A percentile compares a stretch with the other conserved stretches of the same genome.
phyloP scores from a whole-genome alignment of 129 eudicot species.

The Gnaphalium uliginosum region DNA sequence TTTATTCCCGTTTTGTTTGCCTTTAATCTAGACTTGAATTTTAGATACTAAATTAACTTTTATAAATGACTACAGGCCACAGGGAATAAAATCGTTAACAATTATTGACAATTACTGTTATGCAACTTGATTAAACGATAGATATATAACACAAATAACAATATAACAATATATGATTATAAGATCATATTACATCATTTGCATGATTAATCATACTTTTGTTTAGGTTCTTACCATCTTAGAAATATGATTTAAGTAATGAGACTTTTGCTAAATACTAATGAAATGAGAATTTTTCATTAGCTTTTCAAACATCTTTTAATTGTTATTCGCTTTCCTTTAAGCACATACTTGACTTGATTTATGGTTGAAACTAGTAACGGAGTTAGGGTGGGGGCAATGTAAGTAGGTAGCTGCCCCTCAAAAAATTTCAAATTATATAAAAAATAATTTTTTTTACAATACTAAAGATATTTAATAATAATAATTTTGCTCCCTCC shows the following conservation, averaged over 20 bases:
- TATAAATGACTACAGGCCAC: neutral
- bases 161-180: too few relatives aligned
- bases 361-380: neutral
- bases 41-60: neutral
- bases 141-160: too few relatives aligned
- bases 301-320: too few relatives aligned
- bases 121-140: neutral
- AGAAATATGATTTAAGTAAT: neutral
- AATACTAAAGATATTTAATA: too few relatives aligned
- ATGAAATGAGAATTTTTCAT: too few relatives aligned
- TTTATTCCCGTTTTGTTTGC: conserved; percentile 14
- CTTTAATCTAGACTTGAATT: neutral
- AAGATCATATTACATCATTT: neutral
- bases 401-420: too few relatives aligned
- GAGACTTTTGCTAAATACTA: too few relatives aligned
- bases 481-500: too few relatives aligned
- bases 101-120: neutral
- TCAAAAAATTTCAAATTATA: too few relatives aligned
- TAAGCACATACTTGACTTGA: neutral
- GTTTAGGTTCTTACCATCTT: neutral
- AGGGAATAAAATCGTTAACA: neutral
- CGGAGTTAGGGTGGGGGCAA: too few relatives aligned
- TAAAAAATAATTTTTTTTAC: too few relatives aligned
- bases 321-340: too few relatives aligned
- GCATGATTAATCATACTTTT: neutral